Conservation (phyloP, 305 asterid species). For the Withania somnifera region DNA sequence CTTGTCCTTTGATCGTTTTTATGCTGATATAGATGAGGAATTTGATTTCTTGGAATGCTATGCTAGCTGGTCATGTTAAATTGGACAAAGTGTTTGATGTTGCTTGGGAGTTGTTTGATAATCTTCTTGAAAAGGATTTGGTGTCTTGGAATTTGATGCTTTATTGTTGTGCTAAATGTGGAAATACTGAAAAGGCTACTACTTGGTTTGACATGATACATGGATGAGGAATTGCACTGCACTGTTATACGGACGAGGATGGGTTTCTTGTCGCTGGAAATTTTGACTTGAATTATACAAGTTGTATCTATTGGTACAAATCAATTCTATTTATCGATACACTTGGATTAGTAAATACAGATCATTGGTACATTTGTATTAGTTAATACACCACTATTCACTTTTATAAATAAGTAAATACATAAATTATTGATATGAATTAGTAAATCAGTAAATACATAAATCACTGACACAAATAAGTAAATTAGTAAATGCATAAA, state of each 20-base stretch:
- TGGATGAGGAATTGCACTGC: conserved; percentile 49
- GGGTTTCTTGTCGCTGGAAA: conserved; percentile 39
- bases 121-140: conserved; percentile 54
- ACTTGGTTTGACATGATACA: conserved; percentile 46
- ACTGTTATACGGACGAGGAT: conserved; percentile 28
- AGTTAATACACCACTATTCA: too few relatives aligned
- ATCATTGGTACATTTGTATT: too few relatives aligned
- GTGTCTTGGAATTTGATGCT: conserved; percentile 85
- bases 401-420: too few relatives aligned
- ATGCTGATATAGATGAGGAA: conserved; percentile 48
- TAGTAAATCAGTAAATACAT: too few relatives aligned
- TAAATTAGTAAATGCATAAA: too few relatives aligned
- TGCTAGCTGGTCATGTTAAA: conserved; percentile 52
- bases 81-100: conserved; percentile 30
- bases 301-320: too few relatives aligned
- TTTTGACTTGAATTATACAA: too few relatives aligned
- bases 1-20: conserved; percentile 43
- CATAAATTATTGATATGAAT: too few relatives aligned
- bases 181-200: conserved; percentile 39
- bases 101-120: conserved; percentile 43
- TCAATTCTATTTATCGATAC: too few relatives aligned
- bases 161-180: conserved; percentile 57
- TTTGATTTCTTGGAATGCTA: conserved; percentile 66
- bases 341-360: too few relatives aligned
- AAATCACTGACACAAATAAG: too few relatives aligned